phyloP scores from a whole-genome alignment of 2,329 filamentous ascomycete species.

The Aspergillus texensis region DNA sequence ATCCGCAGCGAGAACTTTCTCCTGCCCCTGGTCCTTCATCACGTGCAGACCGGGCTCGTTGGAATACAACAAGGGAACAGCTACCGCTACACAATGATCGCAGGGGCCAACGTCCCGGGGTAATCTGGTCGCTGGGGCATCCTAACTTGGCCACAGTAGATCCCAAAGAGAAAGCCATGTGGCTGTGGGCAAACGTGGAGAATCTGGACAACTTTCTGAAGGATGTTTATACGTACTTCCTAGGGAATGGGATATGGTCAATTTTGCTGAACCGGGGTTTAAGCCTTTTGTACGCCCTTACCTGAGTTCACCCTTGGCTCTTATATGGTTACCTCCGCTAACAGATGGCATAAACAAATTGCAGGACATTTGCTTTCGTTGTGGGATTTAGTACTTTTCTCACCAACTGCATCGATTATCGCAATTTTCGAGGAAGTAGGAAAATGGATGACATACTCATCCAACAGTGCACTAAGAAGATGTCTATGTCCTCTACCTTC shows the following conservation, averaged over 20 bases:
- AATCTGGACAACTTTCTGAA: slow-evolving; percentile 86
- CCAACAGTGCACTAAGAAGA: slow-evolving; percentile 72
- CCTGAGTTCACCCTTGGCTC: background rate
- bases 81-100: slow-evolving; percentile 37
- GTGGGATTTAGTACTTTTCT: slow-evolving; percentile 81
- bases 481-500: slow-evolving; percentile 76
- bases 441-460: slow-evolving; percentile 64
- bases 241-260: slow-evolving; percentile 80
- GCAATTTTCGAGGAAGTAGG: slow-evolving; percentile 68
- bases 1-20: slow-evolving; percentile 22
- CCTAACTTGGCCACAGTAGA: slow-evolving; percentile 50
- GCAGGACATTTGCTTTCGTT: slow-evolving; percentile 77
- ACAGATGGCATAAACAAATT: slow-evolving; percentile 40
- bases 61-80: slow-evolving; percentile 52
- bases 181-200: slow-evolving; percentile 88
- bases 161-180: slow-evolving; percentile 78
- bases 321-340: background rate
- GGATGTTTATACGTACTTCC: slow-evolving; percentile 84
- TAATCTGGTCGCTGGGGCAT: slow-evolving; percentile 32
- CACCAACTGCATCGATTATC: slow-evolving; percentile 82
- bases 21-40: slow-evolving; percentile 46
- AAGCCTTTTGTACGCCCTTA: slow-evolving; percentile 67
- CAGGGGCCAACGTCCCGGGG: slow-evolving; percentile 22
- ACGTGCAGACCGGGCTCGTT: slow-evolving; percentile 49
- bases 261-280: slow-evolving; percentile 74